A percentile compares a stretch with the other conserved stretches of the same genome.
These are phyloP conservation scores for Rubia tinctorum DNA, from an alignment of 305 asterid genomes.

Conservation along the genomic window DNA sequence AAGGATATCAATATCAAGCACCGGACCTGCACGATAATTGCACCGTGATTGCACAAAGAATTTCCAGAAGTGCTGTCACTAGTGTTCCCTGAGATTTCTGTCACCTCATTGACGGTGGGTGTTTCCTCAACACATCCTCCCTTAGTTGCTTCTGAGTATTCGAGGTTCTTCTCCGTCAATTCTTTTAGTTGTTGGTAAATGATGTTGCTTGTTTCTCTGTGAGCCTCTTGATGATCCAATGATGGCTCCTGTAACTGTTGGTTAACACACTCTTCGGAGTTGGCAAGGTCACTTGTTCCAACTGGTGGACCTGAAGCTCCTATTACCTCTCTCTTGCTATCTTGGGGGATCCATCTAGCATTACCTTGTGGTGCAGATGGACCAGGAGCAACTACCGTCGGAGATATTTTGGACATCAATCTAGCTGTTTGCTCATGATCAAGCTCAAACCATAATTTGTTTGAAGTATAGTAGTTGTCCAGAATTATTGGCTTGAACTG, in stretches of 20 bases:
- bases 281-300: slow-evolving; percentile 25
- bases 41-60: slow-evolving; percentile 35
- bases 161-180: slow-evolving; percentile 26
- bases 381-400: slow-evolving; percentile 46
- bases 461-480: slow-evolving; percentile 55
- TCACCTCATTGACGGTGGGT: slow-evolving; percentile 27
- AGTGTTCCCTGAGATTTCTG: slow-evolving; percentile 28
- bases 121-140: slow-evolving; percentile 27
- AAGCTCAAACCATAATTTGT: slow-evolving; percentile 78
- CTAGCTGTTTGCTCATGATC: slow-evolving; percentile 74
- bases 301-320: slow-evolving; percentile 10
- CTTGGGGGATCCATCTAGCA: no score
- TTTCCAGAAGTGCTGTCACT: slow-evolving; percentile 22
- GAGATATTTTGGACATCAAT: slow-evolving; percentile 51
- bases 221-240: slow-evolving; percentile 23
- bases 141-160: slow-evolving; percentile 2
- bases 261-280: slow-evolving; percentile 31
- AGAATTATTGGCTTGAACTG: slow-evolving; percentile 60
- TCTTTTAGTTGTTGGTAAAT: slow-evolving; percentile 52
- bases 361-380: background rate
- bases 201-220: slow-evolving; percentile 38
- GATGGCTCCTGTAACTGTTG: slow-evolving; percentile 28
- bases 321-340: no score
- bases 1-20: slow-evolving; percentile 10
- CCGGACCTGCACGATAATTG: slow-evolving; percentile 45